phyloP scores from a whole-genome alignment of 805 yeast species.

The Candida stauntonica region DNA sequence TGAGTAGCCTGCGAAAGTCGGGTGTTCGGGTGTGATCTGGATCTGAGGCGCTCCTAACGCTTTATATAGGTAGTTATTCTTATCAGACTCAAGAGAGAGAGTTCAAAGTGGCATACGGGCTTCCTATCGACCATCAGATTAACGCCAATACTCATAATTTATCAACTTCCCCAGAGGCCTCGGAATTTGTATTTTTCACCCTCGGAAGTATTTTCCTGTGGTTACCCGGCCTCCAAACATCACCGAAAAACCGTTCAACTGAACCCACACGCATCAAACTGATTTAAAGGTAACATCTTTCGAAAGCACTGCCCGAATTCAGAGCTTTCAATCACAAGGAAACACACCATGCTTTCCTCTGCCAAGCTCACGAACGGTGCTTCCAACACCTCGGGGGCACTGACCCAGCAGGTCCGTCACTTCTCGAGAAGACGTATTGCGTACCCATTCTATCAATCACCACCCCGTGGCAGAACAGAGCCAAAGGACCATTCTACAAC shows the following conservation, averaged over 20 bases:
- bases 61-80: too few species aligned
- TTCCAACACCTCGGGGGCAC: constrained; percentile 2
- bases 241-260: not conserved
- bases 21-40: not conserved
- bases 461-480: constrained; percentile 36
- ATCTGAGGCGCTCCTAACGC: too few species aligned
- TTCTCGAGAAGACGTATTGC: constrained; percentile 50
- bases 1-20: not conserved
- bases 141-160: too few species aligned
- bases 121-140: too few species aligned
- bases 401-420: constrained; percentile 36
- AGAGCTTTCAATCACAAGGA: too few species aligned
- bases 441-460: constrained; percentile 48
- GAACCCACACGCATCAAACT: too few species aligned
- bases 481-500: constrained; percentile 44
- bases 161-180: not conserved
- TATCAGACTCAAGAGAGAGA: too few species aligned
- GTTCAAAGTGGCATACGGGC: too few species aligned
- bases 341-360: constrained; percentile 6
- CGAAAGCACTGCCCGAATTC: too few species aligned
- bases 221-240: not conserved
- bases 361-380: constrained; percentile 3
- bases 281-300: too few species aligned
- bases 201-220: not conserved
- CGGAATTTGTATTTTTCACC: not conserved